phyloP scores from a whole-genome alignment of 768 basidiomycete species.

The Mycena belliarum region DNA sequence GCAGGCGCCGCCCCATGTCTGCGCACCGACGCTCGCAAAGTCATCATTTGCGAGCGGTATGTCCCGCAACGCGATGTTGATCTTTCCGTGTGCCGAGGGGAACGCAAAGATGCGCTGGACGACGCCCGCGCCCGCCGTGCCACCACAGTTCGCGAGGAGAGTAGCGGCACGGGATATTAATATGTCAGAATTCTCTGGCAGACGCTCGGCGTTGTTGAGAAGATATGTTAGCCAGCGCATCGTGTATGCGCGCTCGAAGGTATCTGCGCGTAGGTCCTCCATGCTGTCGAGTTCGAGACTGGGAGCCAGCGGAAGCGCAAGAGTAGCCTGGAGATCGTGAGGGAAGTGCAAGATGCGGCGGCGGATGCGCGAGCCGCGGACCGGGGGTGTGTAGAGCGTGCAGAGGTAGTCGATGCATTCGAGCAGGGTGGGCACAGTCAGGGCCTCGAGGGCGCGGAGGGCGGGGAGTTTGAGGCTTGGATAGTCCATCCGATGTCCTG shows the following conservation, averaged over 20 bases:
- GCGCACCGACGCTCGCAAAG: conserved; percentile 74
- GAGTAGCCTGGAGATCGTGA: background rate
- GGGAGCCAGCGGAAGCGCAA: too few species aligned
- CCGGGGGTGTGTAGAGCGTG: conserved; percentile 58
- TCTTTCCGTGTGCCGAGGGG: conserved; percentile 14
- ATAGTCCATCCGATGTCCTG: too few species aligned
- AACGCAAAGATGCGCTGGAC: conserved; percentile 58
- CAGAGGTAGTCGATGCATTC: conserved; percentile 52
- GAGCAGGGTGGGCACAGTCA: conserved; percentile 38
- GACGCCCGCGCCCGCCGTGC: conserved; percentile 61
- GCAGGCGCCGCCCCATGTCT: conserved; percentile 88
- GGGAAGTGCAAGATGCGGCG: conserved; percentile 25
- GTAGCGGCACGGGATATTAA: conserved; percentile 56
- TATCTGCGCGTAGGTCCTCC: conserved; percentile 47
- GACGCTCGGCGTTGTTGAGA: conserved; percentile 39
- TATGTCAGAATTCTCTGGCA: conserved; percentile 18
- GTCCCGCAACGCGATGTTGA: conserved; percentile 58
- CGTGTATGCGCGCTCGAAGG: conserved; percentile 69
- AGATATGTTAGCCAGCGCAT: conserved; percentile 77
- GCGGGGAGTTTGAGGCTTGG: conserved; percentile 60
- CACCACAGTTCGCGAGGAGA: conserved; percentile 64
- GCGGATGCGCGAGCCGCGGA: conserved; percentile 56
- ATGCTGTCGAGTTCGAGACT: conserved; percentile 3
- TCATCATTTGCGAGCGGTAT: conserved; percentile 70
- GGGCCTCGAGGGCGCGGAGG: conserved; percentile 43